These are phyloP conservation scores for Paramecium sexaurelia DNA, from an alignment of 73 alveolate species.

Conservation along the genomic window DNA sequence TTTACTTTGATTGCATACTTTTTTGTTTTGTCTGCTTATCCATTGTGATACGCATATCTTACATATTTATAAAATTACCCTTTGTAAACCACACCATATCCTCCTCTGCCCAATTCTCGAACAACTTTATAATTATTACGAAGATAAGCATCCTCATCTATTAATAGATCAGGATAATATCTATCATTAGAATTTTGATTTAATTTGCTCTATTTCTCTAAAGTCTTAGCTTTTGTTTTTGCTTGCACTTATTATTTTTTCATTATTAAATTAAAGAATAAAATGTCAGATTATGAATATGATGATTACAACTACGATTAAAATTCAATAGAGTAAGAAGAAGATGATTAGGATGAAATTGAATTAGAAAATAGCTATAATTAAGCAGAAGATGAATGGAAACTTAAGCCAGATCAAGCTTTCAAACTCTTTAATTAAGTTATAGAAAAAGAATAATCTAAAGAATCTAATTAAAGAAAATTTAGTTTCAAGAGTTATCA, in stretches of 20 bases:
- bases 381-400: neutral
- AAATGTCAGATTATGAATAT: neutral
- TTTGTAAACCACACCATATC: slow-evolving; percentile 64
- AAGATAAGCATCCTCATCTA: slow-evolving; percentile 29
- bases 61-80: neutral
- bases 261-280: neutral
- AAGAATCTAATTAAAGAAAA: neutral
- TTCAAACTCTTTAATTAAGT: neutral
- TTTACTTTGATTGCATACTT: slow-evolving; percentile 62
- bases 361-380: neutral
- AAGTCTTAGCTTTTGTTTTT: neutral
- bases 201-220: neutral
- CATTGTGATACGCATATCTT: slow-evolving; percentile 12
- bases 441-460: neutral
- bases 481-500: neutral
- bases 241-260: neutral
- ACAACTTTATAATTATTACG: slow-evolving; percentile 7
- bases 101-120: slow-evolving; percentile 63
- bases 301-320: neutral
- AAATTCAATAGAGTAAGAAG: neutral
- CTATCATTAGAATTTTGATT: slow-evolving; percentile 19
- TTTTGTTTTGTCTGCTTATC: slow-evolving; percentile 23
- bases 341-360: neutral
- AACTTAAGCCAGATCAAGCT: neutral
- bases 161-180: neutral